A percentile compares a stretch with the other conserved stretches of the same genome.
These are phyloP conservation scores for Poa annua DNA, from an alignment of 176 grass and related monocot genomes.

Conservation along the genomic window DNA sequence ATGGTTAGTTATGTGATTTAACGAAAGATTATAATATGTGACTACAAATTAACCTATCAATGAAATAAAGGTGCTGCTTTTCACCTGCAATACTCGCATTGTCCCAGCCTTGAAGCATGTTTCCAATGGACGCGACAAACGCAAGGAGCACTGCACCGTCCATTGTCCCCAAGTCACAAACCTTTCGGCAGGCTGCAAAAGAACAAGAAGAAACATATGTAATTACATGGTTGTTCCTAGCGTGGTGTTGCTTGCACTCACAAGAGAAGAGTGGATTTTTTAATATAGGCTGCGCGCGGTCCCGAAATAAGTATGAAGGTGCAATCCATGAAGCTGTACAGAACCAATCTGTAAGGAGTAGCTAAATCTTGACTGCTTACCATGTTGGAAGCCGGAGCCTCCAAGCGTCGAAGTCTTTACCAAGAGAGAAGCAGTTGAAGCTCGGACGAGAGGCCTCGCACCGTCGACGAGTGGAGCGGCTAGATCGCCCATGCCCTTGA, in stretches of 20 bases:
- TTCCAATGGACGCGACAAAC: constrained; percentile 47
- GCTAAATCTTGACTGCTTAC: background rate
- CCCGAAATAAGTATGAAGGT: too few species aligned
- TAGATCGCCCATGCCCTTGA: background rate
- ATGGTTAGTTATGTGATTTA: too few species aligned
- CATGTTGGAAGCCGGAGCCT: background rate
- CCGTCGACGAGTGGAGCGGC: background rate
- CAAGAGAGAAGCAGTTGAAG: background rate
- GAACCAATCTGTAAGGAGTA: background rate
- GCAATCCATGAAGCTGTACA: background rate
- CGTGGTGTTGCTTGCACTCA: too few species aligned
- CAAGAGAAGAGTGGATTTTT: too few species aligned
- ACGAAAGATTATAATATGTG: too few species aligned
- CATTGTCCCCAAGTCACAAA: background rate
- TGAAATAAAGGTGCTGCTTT: background rate
- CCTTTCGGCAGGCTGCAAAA: too few species aligned
- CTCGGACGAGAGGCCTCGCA: background rate
- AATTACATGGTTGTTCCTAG: too few species aligned
- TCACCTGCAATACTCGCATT: constrained; percentile 64
- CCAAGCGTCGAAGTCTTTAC: background rate
- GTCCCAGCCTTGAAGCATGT: constrained; percentile 69
- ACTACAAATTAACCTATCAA: background rate
- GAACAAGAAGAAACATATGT: background rate
- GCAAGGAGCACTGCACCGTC: constrained; percentile 35
- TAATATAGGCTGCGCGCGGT: too few species aligned